Base-by-base conservation (phyloP, 2,329 filamentous ascomycete species). In the Balansia obtecta region DNA sequence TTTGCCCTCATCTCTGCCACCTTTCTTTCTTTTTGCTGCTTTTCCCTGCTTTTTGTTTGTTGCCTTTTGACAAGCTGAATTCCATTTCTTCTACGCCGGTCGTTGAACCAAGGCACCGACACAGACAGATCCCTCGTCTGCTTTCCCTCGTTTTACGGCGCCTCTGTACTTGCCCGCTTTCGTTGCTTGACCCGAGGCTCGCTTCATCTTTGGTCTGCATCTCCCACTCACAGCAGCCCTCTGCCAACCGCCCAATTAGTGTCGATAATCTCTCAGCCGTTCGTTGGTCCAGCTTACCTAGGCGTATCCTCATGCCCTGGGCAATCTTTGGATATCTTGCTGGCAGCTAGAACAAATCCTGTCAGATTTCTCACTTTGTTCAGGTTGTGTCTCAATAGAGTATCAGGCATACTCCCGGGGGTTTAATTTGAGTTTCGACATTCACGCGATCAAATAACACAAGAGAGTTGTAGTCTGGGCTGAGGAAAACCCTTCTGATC, bases 81-180 rank as follows among this genome's bases (percentile, higher is more conserved):
- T 38, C 40, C 15, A 22, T 39, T n/a, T n/a, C 30, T 48, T 47
- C 34, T 33, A 45, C 50, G 50, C 45, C 22, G 33, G 50, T 20
- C 45, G 45, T 51, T 37, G 50, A 51, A 48, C 33, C 6, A n/a
- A 45, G 40, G 11, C 41, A 32, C 11, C 22, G 30, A 41, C 16
- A 40, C 41, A 48, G 46, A 27, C 13, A n/a, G n/a, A n/a, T n/a
- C 33, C 40, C 32, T 15, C 20, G 11, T 30, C 46, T 44, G n/a
- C 22, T 33, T 34, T 33, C 46, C 30, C 50, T 37, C 41, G 46
- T 48, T 48, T 48, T 34, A 37, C 30, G 27, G n/a, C 42, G 18
- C 37, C 30, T 22, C 18, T 32, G 12, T 27, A 27, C 27, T 27
- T 11, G 16, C 20, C 49, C 33, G 22, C 49, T 38, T 43, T 50